These are phyloP conservation scores for Claviceps capensis DNA, from an alignment of 2,329 filamentous ascomycete genomes.

Conservation along the genomic window DNA sequence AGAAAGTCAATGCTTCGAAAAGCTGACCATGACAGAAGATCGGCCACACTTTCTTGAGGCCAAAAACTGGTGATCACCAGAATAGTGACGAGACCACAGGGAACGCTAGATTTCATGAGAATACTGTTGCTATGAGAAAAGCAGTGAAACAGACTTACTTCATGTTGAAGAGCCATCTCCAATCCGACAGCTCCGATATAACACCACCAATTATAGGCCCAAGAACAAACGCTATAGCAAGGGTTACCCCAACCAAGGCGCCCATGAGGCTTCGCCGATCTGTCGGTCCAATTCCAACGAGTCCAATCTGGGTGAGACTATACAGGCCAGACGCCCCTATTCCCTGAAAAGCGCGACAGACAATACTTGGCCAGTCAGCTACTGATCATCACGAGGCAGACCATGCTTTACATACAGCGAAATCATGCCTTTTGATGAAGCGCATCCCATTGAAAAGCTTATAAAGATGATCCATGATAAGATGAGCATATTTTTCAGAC, in stretches of 20 bases:
- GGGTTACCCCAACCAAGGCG: slow-evolving; percentile 39
- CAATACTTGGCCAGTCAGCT: slow-evolving; percentile 29
- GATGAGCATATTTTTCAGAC: slow-evolving; percentile 35
- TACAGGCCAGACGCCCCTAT: slow-evolving; percentile 49
- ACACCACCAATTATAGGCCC: slow-evolving; percentile 44
- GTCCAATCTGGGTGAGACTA: slow-evolving; percentile 42
- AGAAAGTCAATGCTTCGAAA: slow-evolving; percentile 38
- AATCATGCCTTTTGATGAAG: slow-evolving; percentile 33
- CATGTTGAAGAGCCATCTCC: slow-evolving; percentile 49
- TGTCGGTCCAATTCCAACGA: slow-evolving; percentile 41
- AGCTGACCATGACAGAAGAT: slow-evolving; percentile 26
- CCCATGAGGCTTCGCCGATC: slow-evolving; percentile 40
- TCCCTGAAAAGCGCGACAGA: slow-evolving; percentile 45
- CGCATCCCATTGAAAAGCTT: slow-evolving; percentile 42
- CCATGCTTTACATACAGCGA: slow-evolving; percentile 30
- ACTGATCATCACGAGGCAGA: neutral
- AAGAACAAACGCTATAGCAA: slow-evolving; percentile 43
- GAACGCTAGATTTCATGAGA: slow-evolving; percentile 26
- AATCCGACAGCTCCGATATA: slow-evolving; percentile 37
- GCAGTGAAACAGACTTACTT: slow-evolving; percentile 31
- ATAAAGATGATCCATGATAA: slow-evolving; percentile 40
- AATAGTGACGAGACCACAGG: slow-evolving; percentile 33
- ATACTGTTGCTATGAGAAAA: neutral
- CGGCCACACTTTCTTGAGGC: slow-evolving; percentile 23
- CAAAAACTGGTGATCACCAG: slow-evolving; percentile 32